These are phyloP conservation scores for Obelidium mucronatum DNA, from an alignment of 192 early-diverging fungal species.

Conservation along the genomic window DNA sequence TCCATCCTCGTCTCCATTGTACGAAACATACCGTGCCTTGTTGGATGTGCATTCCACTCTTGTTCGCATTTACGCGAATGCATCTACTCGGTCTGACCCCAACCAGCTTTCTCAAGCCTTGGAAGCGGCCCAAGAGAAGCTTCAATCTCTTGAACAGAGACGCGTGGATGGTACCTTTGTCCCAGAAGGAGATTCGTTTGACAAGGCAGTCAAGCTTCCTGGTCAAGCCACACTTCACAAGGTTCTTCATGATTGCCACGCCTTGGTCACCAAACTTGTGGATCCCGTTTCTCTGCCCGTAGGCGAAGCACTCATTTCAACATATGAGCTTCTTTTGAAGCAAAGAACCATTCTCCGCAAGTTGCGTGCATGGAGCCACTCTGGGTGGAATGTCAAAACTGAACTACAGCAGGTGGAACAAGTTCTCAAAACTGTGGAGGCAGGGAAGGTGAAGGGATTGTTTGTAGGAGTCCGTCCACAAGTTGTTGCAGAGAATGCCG, in stretches of 20 bases:
- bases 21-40: constrained; percentile 20
- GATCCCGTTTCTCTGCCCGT: constrained; percentile 37
- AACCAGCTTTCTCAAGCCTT: constrained; percentile 17
- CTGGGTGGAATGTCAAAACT: constrained; percentile 23
- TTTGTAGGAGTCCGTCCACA: constrained; percentile 1
- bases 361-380: neutral
- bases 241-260: constrained; percentile 32
- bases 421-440: constrained; percentile 12
- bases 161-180: constrained; percentile 29
- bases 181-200: neutral
- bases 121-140: neutral
- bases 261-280: constrained; percentile 20
- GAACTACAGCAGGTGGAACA: constrained; percentile 22
- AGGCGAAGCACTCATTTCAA: constrained; percentile 30
- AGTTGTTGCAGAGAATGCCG: neutral
- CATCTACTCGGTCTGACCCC: neutral
- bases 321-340: constrained; percentile 35
- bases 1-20: constrained; percentile 7
- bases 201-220: constrained; percentile 21
- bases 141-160: constrained; percentile 2
- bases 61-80: neutral
- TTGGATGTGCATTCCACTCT: constrained; percentile 22
- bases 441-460: neutral
- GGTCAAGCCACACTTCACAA: constrained; percentile 35
- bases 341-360: constrained; percentile 17